Evolutionary conservation across 108 stramenopile species (phyloP), one percentile per base, ranked within the genome.

Genomic region (Conticribra weissflogii): DNA sequence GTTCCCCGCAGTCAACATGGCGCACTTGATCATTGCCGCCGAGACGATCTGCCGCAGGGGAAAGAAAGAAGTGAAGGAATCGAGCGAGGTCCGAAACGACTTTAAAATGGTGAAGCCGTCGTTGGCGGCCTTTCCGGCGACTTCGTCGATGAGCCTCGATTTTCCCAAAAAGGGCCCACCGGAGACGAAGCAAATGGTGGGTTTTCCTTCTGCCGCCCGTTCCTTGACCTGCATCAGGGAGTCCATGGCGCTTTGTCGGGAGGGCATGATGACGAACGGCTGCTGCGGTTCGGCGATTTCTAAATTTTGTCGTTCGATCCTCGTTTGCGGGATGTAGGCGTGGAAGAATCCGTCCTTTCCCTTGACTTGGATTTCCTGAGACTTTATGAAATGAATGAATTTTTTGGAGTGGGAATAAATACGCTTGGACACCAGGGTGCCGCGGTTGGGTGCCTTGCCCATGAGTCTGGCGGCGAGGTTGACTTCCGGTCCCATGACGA

Each of bases 401-500:
- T 62, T 74, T 41, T 80, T 74, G 48, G 79, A 80, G 29, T 74
- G 73, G n/a, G 79, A 68, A 46, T 62, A 83, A 47, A 83, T 76
- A 63, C 78, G 72, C 63, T 79, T 79, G 24, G 76, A 78, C 1
- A 79, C 82, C 16, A 83, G 74, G 3, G 79, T 83, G 23, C 73
- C 72, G 41, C 77, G 72, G 36, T 74, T 71, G 25, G 72, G 66
- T 53, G 82, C 82, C 74, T 83, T 79, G 15, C 74, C 74, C 82
- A 83, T 83, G 0, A 83, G 72, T 56, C 82, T 63, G 21, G 82
- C 82, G 0, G 82, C 82, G 59, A 78, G 44, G 58, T 83, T 83
- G 9, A 83, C 82, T 58, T 83, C 82, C 27, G 77, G 78, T 51
- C 82, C 82, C 82, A 83, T 83, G 31, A 83, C 82, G 17, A 83